Conservation (phyloP, 257 asterid species). For the Solanum ossicruentum region DNA sequence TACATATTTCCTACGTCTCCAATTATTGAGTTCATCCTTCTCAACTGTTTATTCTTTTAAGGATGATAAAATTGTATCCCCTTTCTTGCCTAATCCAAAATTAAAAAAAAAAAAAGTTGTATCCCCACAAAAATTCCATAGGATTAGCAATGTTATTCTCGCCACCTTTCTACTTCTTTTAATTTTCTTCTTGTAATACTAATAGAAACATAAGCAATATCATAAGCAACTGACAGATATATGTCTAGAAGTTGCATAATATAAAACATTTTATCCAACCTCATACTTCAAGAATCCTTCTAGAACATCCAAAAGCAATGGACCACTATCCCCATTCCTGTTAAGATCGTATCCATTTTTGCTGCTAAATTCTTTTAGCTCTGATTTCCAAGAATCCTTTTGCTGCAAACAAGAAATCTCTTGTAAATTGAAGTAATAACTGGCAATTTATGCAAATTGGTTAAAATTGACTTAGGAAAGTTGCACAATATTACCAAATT, state of each 20-base stretch:
- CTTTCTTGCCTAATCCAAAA: no score
- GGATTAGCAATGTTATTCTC: neutral
- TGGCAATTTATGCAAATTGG: neutral
- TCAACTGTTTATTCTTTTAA: neutral
- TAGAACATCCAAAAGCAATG: conserved; percentile 93
- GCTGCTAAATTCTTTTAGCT: conserved; percentile 82
- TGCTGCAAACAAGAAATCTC: conserved; percentile 32
- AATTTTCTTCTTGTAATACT: neutral
- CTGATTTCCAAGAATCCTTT: conserved; percentile 88
- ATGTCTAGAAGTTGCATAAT: neutral
- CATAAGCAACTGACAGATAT: neutral
- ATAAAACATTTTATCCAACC: conserved; percentile 32
- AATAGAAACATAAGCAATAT: neutral
- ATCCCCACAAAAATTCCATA: neutral
- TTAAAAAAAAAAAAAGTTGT: no score
- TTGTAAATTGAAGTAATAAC: neutral
- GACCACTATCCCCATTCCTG: conserved; percentile 86
- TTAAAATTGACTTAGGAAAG: neutral
- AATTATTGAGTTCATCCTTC: neutral
- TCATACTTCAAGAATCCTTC: conserved; percentile 98
- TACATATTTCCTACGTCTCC: neutral
- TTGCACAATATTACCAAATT: conserved; percentile 40
- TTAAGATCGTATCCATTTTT: conserved; percentile 88
- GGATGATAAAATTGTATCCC: neutral
- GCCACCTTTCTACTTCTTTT: neutral